phyloP scores from a whole-genome alignment of 1,139 yeast species.

The Debaryomycetaceae sp. region DNA sequence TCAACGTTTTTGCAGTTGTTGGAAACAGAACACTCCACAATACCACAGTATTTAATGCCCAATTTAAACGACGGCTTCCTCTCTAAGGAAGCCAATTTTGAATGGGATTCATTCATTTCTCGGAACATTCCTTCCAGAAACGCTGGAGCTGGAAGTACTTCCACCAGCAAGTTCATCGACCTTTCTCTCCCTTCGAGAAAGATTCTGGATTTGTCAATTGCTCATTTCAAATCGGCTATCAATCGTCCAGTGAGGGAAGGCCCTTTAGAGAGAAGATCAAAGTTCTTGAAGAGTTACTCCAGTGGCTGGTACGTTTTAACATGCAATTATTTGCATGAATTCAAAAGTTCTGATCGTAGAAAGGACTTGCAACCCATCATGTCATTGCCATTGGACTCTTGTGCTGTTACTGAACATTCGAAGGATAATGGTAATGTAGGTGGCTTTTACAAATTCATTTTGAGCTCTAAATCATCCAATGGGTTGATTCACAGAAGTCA shows the following conservation, averaged over 20 bases:
- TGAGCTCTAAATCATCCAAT: constrained; percentile 66
- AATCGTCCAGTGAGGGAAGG: constrained; percentile 76
- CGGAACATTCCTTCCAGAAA: constrained; percentile 52
- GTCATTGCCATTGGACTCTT: constrained; percentile 79
- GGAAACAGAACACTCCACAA: constrained; percentile 66
- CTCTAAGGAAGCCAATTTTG: constrained; percentile 72
- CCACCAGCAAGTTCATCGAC: constrained; percentile 65
- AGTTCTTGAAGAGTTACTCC: constrained; percentile 83
- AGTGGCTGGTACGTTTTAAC: constrained; percentile 91
- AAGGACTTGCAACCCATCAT: constrained; percentile 83
- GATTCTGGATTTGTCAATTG: constrained; percentile 58
- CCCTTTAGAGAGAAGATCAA: constrained; percentile 81
- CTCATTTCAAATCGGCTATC: constrained; percentile 66
- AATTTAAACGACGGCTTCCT: constrained; percentile 72
- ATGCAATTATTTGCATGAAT: constrained; percentile 84
- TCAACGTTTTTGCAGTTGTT: constrained; percentile 66
- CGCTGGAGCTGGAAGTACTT: constrained; percentile 17
- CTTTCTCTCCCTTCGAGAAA: constrained; percentile 69
- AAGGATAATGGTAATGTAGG: constrained; percentile 61
- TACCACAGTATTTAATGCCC: constrained; percentile 62
- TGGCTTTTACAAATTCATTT: constrained; percentile 71
- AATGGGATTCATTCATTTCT: constrained; percentile 83
- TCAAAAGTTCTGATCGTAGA: constrained; percentile 77
- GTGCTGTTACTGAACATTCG: constrained; percentile 79
- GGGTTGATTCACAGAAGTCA: constrained; percentile 74